A percentile compares a stretch with the other conserved stretches of the same genome.
These are phyloP conservation scores for Amborella trichopoda DNA, from an alignment of 164 flowering plant genomes.

Conservation along the genomic window DNA sequence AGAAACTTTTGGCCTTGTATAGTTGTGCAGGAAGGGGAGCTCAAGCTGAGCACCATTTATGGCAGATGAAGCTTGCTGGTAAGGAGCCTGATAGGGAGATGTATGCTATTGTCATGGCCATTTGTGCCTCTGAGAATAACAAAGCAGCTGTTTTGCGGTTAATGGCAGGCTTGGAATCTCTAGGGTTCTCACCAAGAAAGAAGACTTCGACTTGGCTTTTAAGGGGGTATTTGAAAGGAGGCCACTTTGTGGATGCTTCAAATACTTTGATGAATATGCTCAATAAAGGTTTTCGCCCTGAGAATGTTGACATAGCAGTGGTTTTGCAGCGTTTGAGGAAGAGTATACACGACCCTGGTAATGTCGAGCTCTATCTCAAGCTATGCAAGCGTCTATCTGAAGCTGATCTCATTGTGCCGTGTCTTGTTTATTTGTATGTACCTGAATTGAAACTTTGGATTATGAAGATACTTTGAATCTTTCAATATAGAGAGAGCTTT, in stretches of 20 bases:
- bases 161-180: conserved; percentile 43
- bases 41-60: conserved; percentile 77
- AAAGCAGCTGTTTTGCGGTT: conserved; percentile 39
- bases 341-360: conserved; percentile 37
- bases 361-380: conserved; percentile 49
- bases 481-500: too few relatives aligned
- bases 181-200: conserved; percentile 32
- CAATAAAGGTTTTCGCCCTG: conserved; percentile 57
- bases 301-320: conserved; percentile 67
- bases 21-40: conserved; percentile 84
- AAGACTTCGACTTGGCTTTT: conserved; percentile 75
- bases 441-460: conserved; percentile 65
- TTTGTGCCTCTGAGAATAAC: conserved; percentile 82
- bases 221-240: conserved; percentile 85
- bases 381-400: conserved; percentile 73
- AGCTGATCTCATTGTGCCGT: conserved; percentile 54
- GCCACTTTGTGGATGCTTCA: conserved; percentile 67
- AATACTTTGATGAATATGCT: conserved; percentile 62
- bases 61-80: conserved; percentile 87
- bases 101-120: conserved; percentile 75
- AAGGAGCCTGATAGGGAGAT: conserved; percentile 64
- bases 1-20: conserved; percentile 86
- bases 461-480: conserved; percentile 56
- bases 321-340: conserved; percentile 72
- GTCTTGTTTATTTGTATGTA: conserved; percentile 67